phyloP scores from a whole-genome alignment of 495 filamentous ascomycete species.

The Lasiosphaeria hispida region DNA sequence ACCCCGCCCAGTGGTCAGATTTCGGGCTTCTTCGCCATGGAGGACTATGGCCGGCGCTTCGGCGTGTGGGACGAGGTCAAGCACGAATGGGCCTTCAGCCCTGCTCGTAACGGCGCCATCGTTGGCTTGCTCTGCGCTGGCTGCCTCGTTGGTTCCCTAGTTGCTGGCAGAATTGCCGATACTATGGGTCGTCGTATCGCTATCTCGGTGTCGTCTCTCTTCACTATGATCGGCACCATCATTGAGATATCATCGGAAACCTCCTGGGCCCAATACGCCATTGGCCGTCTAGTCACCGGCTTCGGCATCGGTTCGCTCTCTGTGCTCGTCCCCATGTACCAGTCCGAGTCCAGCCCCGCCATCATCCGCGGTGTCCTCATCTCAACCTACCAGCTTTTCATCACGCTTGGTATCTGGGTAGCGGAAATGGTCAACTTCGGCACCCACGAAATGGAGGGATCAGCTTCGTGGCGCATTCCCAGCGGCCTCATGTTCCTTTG shows the following conservation, averaged over 20 bases:
- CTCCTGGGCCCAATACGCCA: conserved; percentile 51
- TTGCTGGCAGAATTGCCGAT: conserved; percentile 57
- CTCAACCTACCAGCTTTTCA: conserved; percentile 79
- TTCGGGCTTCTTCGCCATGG: conserved; percentile 61
- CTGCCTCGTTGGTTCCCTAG: conserved; percentile 65
- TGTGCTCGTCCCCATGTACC: conserved; percentile 72
- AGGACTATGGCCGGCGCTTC: conserved; percentile 50
- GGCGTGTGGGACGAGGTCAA: conserved; percentile 32
- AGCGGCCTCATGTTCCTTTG: conserved; percentile 78
- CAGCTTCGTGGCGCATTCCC: conserved; percentile 73
- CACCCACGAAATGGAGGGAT: conserved; percentile 50
- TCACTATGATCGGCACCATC: conserved; percentile 66
- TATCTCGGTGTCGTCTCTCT: conserved; percentile 56
- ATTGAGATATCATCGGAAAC: conserved; percentile 59
- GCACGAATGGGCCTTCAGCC: conserved; percentile 41
- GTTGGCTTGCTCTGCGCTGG: conserved; percentile 62
- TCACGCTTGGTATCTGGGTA: conserved; percentile 81
- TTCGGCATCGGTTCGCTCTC: conserved; percentile 69
- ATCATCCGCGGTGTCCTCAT: conserved; percentile 68
- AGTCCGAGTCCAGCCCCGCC: conserved; percentile 64
- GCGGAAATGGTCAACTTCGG: conserved; percentile 82
- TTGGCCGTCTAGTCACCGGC: conserved; percentile 60
- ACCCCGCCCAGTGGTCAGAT: conserved; percentile 37
- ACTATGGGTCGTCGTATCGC: conserved; percentile 44
- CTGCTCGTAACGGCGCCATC: conserved; percentile 52